Base-by-base conservation (phyloP, 345 rosid genomes). In the Salix exigua region DNA sequence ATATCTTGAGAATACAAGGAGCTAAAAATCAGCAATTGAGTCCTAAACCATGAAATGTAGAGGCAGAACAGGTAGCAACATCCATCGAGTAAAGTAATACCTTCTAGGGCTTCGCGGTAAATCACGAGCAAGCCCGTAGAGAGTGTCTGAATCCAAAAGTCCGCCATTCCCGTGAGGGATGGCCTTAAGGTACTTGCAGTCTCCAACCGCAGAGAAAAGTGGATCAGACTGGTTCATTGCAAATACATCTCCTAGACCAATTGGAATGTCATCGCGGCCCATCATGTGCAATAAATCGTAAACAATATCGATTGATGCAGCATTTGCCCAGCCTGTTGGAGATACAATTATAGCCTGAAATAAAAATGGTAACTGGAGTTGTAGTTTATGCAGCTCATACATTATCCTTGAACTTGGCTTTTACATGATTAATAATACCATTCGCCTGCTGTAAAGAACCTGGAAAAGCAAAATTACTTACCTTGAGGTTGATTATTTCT, bases 241-340 rank as follows among this genome's bases (percentile, higher is more conserved):
- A 73, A 83, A 88, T 25, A 88, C 51, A n/a, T 88, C 86, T 71
- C 99, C 99, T 6, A 93, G 75, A 70, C 96, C 99, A 16, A 95
- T 91, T 0, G 88, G 97, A 76, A 95, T 90, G 83, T 95, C 97
- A 7, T 95, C 97, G 0, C 99, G 97, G 40, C 99, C 97, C 99
- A 95, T 95, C 99, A 95, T 95, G 79, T 95, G 99, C 78, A 93
- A 87, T 42, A 95, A 73, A 78, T 95, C 99, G 63, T 95, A 95
- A 48, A 95, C 79, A 23, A 88, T 84, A 73, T 95, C 99, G 7
- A 93, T 86, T 1, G 97, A 90, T 66, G 99, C 99, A 53, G 97
- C 93, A 80, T 90, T 93, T 50, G 99, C 97, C 99, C 99, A 95
- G 2, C 99, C 97, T 0, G 88, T 91, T 44, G 99, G 99, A 82